Evolutionary conservation across 1,284 basidiomycete genomes (phyloP), one percentile per base, ranked within the genome.

Genomic region (Coniophora puteana): DNA sequence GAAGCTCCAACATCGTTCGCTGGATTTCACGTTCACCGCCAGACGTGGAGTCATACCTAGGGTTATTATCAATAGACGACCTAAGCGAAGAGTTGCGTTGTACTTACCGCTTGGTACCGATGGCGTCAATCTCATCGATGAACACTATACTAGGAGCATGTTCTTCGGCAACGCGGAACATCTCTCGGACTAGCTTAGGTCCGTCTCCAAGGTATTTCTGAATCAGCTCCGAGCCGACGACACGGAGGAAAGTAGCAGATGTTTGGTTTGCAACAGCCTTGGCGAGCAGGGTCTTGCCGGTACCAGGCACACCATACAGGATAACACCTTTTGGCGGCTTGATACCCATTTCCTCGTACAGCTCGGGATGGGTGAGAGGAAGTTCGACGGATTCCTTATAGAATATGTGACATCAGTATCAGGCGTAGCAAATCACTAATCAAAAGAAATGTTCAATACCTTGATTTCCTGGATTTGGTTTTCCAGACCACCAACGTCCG

Each of bases 291-390:
- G 96, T 99, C 70, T 99, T 99, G 40, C 96, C 96, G 11, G 96
- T 99, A 51, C 96, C 96, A 1, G 96, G 96, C 5, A 95, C 94
- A 58, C 96, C 96, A 57, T 99, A 99, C 1, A 99, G 78, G 53
- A 99, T 98, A 57, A 99, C 96, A 73, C 96, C 96, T 65, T 99
- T 99, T 25, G 96, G 96, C 27, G 95, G 95, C 54, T 89, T 88
- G 66, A 99, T 98, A 46, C 96, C 96, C 96, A 99, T 98, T 72
- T 99, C 95, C 65, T 99, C 95, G 67, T 99, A 99, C 29, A 99
- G 69, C 61, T 99, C 96, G 8, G 96, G 96, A 62, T 99, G 96
- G 13, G 95, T 99, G 35, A 99, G 76, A 0, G 96, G 96, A 36
- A 99, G 76, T 65, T 99, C 96, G 46, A 99, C 95, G 18, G 95